Evolutionary conservation across 352 stramenopile genomes (phyloP), one percentile per base, ranked within the genome.

Genomic region (Pythium apleroticum): DNA sequence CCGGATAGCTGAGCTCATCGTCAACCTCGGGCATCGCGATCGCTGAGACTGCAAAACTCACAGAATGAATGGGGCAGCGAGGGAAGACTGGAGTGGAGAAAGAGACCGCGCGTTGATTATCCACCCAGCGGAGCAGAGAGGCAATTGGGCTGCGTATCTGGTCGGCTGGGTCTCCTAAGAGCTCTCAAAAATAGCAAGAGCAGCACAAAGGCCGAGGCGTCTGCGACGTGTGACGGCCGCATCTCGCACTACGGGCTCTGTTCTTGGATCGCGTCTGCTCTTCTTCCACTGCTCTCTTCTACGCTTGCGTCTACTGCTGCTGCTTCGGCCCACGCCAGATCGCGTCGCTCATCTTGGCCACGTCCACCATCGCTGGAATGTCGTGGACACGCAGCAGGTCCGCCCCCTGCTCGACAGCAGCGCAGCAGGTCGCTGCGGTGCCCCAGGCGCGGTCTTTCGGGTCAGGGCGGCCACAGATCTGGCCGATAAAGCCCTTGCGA

Each of bases 401-500:
- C 43, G 80, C 88, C 22, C 81, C 80, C 66, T 91, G 68, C 20
- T 77, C 76, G 68, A 84, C 84, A 4, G 84, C 89, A 37, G 91
- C 88, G 49, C 92, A 86, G 73, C 84, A 96, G n/a, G 96, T 98
- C 45, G 91, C 97, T 20, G 96, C 84, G 0, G 96, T 98, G 9
- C 90, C 95, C 84, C 86, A 98, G 60, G 96, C 93, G 31, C 97
- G 80, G 45, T 98, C 86, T 50, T 86, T 83, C 15, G 96, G 83
- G 48, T 93, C 68, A 24, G 74, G 71, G 54, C 95, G 88, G 0
- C 79, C 87, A 52, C 90, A 97, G 48, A 99, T 92, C 65, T 96
- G 86, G 25, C 97, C 95, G 54, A 99, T 93, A 67, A 99, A 99
- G n/a, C 96, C 88, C 76, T 99, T 99, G 25, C 97, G 81, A 45